Evolutionary conservation across 2,329 filamentous ascomycete species (phyloP).

Genomic region (Neopestalotiopsis sp.): DNA sequence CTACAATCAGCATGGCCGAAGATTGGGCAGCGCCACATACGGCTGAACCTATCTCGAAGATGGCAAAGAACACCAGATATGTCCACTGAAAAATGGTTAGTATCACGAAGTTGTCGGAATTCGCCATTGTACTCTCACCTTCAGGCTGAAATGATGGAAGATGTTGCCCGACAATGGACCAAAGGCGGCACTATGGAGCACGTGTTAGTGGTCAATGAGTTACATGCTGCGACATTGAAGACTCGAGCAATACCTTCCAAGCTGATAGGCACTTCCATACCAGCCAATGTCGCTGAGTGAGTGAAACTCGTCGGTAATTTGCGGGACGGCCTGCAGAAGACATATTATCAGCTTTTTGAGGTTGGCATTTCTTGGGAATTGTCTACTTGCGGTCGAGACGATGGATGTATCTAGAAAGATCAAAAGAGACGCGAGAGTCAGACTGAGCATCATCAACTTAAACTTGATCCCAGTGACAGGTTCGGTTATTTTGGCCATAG

Average conservation of each 20-base stretch:
- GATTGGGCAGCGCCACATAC: conserved; percentile 18
- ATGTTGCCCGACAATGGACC: not conserved
- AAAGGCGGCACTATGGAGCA: conserved; percentile 1
- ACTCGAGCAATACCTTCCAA: not conserved
- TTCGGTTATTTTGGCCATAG: not conserved
- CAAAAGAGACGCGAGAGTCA: conserved; percentile 7
- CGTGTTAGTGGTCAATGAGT: not conserved
- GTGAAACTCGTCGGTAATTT: not conserved
- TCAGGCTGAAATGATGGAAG: not conserved
- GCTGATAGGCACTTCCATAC: not conserved
- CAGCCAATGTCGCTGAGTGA: not conserved
- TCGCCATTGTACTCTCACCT: not conserved
- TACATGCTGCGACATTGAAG: not conserved
- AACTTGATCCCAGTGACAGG: conserved; percentile 4
- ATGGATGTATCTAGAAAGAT: conserved; percentile 3
- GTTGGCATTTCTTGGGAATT: not conserved
- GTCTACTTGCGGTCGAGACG: not conserved
- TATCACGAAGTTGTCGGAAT: not conserved
- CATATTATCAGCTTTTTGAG: not conserved
- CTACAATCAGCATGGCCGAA: conserved; percentile 19
- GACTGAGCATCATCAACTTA: conserved; percentile 5
- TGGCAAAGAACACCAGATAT: not conserved
- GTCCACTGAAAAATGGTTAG: not conserved
- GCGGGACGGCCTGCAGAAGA: not conserved
- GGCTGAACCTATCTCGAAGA: conserved; percentile 1